Evolutionary conservation across 2,329 filamentous ascomycete genomes (phyloP).

Genomic region (Ciborinia camelliae): DNA sequence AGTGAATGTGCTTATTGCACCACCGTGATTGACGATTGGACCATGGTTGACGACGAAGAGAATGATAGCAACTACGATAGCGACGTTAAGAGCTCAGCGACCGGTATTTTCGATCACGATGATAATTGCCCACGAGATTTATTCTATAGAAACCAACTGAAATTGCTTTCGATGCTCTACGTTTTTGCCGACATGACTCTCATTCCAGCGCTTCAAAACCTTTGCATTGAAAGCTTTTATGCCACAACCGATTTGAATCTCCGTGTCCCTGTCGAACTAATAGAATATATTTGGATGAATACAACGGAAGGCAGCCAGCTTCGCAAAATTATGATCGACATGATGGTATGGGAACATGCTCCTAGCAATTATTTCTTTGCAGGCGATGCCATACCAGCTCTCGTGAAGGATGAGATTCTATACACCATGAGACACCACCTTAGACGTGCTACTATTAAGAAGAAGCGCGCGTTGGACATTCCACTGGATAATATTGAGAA

Average conservation of each 20-base stretch:
- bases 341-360: constrained; percentile 1
- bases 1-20: too few species aligned
- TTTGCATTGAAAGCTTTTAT: constrained; percentile 1
- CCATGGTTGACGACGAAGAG: background rate
- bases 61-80: background rate
- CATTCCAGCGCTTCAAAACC: constrained; percentile 13
- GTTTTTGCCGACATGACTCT: constrained; percentile 19
- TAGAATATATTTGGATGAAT: constrained; percentile 14
- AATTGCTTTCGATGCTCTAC: constrained; percentile 7
- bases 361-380: background rate
- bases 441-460: too few species aligned
- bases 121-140: background rate
- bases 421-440: background rate
- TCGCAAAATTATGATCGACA: constrained; percentile 18
- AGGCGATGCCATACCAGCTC: background rate
- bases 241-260: background rate
- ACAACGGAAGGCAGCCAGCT: background rate
- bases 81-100: background rate
- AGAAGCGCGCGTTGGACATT: background rate
- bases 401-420: background rate
- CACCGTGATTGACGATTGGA: too few species aligned
- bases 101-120: background rate
- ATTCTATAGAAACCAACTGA: background rate
- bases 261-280: background rate
- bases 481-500: background rate